These are phyloP conservation scores for Candida buenavistaensis DNA, from an alignment of 1,139 yeast genomes.

Conservation along the genomic window DNA sequence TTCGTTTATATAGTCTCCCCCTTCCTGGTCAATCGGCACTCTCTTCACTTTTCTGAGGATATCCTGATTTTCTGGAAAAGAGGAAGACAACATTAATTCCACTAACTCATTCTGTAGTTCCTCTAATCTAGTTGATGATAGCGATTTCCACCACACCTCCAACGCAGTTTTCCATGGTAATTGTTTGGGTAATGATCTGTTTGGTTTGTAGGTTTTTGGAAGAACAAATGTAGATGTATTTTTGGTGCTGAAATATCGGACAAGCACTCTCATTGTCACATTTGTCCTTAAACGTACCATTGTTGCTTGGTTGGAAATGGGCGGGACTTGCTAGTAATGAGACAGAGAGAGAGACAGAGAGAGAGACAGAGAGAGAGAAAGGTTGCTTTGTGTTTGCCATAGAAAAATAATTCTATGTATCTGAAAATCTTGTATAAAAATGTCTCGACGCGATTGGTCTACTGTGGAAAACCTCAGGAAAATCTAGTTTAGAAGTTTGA, in stretches of 20 bases:
- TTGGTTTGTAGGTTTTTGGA: slow-evolving; percentile 19
- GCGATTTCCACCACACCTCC: slow-evolving; percentile 32
- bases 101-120: slow-evolving; percentile 37
- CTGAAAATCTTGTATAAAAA: no score
- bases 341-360: no score
- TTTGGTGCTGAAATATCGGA: slow-evolving; percentile 12
- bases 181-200: slow-evolving; percentile 13
- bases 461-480: no score
- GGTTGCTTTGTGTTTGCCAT: no score
- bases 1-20: slow-evolving; percentile 35
- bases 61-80: slow-evolving; percentile 20
- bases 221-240: slow-evolving; percentile 8
- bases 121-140: slow-evolving; percentile 26
- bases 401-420: no score
- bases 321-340: no score
- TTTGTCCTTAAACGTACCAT: neutral
- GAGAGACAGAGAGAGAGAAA: no score
- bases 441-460: no score
- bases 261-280: neutral
- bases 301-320: neutral
- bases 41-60: slow-evolving; percentile 22
- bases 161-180: slow-evolving; percentile 20
- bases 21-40: slow-evolving; percentile 29
- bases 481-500: no score
- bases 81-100: slow-evolving; percentile 34